Evolutionary conservation across 106 monocot genomes (phyloP), one percentile per base, ranked within the genome.

Genomic region (Allium sativum): DNA sequence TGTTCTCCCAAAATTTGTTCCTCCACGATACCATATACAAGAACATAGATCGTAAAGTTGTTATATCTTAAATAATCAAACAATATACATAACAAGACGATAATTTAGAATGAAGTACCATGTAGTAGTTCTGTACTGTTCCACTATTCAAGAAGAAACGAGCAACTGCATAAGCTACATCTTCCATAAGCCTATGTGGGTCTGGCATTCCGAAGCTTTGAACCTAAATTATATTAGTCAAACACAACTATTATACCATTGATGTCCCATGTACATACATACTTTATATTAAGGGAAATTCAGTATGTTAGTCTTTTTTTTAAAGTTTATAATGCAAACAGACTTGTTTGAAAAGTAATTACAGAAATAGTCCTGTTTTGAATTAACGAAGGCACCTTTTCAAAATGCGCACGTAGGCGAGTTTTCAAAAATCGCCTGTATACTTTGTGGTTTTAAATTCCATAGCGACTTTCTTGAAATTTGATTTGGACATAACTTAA

Each of bases 1-100:
- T 13, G 83, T 65, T 16, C 76, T 72, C 0, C 76, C 83, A 58
- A 84, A 79, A 62, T 79, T 84, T 8, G 83, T 84, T 55, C 76
- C 79, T 58, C 83, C 79, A 56, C 79, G 83, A 54, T 84, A 84
- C 83, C 76, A 56, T 40, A 61, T 19, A 19, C 21, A 8, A 51
- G 48, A 11, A 15, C 11, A 50, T 57, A 16, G 4, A 44, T 40
- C 13, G 19, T 21, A 50, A 1, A 3, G 11, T 12, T 47, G 12
- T 8, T 5, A 6, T 12, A 50, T 12, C 48, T 50, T 50, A 15
- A 3, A 50, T 15, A 15, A 50, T 50, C 15, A 50, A 50, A 15
- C 13, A 50, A 50, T 12, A 50, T 12, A 50, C 4, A 50, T 50
- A 12, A 6, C 11, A 1, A 3, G 4, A 50, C 4, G 4, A 11